Evolutionary conservation across 495 filamentous ascomycete genomes (phyloP), one percentile per base, ranked within the genome.

Genomic region (Hypoxylon lienhwacheense): DNA sequence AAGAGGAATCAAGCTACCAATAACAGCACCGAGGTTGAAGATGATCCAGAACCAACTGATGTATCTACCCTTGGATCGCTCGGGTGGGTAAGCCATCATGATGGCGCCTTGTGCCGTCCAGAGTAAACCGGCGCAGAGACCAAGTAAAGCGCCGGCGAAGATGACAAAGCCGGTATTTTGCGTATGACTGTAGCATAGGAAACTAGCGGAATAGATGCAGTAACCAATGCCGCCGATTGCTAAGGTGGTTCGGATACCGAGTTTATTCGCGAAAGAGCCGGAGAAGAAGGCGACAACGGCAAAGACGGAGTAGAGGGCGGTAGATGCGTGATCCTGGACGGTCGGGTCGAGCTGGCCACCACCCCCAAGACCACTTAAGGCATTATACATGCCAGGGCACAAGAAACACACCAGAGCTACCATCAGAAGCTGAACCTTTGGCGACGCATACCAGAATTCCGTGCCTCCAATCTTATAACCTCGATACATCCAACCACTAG

Each of bases 31-130:
- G 24, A 90, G 68, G 69, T 97, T 97, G 78, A 96, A 97, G 61
- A 97, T 96, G 46, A 88, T 82, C 91, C 91, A 97, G 71, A 97
- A 96, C 68, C 84, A 81, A 31, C 87, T 86, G 64, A 96, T 96
- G 65, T 88, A 97, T 33, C 86, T 82, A 31, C 91, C 91, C 74
- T 97, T 97, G 37, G 83, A 76, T 12, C 79, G 71, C 65, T 96
- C 91, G 33, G 79, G 74, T 0, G 91, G 91, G 68, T 97, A 96
- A 47, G 86, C 84, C 85, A 96, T 91, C 91, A 97, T 96, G 65
- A 97, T 88, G 16, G 90, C 88, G 50, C 91, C 91, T 71, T 97
- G 91, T 0, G 90, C 91, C 50, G 85, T 89, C 91, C 91, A 97
- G 22, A 96, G 76, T 28, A 96, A 69, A 64, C 88, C 91, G 20